Evolutionary conservation across 345 rosid species (phyloP), one percentile per base, ranked within the genome.

Genomic region (Eucalyptus erythrocorys): DNA sequence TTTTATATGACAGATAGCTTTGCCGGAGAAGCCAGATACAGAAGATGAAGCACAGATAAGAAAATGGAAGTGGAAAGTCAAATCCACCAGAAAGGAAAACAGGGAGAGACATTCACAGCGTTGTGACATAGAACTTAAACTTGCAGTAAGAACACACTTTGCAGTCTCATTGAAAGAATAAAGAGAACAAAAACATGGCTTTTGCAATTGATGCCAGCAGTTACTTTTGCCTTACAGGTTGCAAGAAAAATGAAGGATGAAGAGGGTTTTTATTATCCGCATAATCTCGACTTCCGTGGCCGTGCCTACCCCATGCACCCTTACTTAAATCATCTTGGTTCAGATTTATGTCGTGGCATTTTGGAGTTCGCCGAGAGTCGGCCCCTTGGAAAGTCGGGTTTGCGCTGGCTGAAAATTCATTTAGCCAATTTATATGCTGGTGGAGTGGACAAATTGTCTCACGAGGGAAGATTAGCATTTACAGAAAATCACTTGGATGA

Each of bases 281-380:
- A 98, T 92, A 98, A 96, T 84, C 92, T 98, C 91, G 99, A 98
- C 92, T 98, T 98, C 91, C 96, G 99, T 71, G 99, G 99, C 43
- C 99, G 99, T 90, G 99, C 99, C 57, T 98, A 98, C 88, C 99
- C 99, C 68, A 97, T 98, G 98, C 99, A 97, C 90, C 99, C 99
- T 59, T 91, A 98, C 92, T 93, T 98, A 88, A 97, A 97, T 89
- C 99, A 97, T 94, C 99, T 98, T 64, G 99, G 99, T 90, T 98
- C 99, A 90, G 99, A 97, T 93, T 89, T 97, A 49, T 98, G 99
- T 87, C 99, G 99, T 87, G 99, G 99, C 87, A 90, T 98, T 93
- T 93, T 98, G 91, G 99, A 98, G 92, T 97, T 96, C 90, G 95
- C 97, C 21, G 99, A 96, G 92, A 97, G 99, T 85, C 93, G 95